Conservation (phyloP, 495 filamentous ascomycete genomes). For the Xylaria palmicola region DNA sequence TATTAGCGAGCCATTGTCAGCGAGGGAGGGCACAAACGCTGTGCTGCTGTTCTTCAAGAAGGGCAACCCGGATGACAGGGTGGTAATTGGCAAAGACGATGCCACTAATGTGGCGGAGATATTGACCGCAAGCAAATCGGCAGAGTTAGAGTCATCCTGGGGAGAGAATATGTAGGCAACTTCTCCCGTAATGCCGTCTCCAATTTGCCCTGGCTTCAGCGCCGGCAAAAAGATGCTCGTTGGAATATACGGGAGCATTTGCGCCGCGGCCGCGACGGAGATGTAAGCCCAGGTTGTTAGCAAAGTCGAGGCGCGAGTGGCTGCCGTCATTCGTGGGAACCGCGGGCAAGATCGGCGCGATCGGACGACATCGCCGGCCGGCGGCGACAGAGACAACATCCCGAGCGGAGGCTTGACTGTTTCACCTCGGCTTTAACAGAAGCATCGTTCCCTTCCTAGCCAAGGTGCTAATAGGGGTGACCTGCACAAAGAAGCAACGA, state of each 20-base stretch:
- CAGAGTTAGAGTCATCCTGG: conserved; percentile 42
- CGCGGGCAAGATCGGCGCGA: background rate
- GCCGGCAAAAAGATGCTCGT: conserved; percentile 61
- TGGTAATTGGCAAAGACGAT: conserved; percentile 51
- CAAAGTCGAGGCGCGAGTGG: conserved; percentile 22
- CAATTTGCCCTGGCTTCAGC: conserved; percentile 42
- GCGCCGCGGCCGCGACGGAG: conserved; percentile 19
- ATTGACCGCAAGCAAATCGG: conserved; percentile 63
- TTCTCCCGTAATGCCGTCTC: conserved; percentile 20
- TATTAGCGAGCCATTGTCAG: conserved; percentile 63
- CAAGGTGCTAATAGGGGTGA: background rate
- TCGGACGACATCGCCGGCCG: conserved; percentile 11
- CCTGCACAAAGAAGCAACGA: background rate
- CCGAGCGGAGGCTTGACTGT: conserved; percentile 27
- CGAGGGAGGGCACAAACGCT: conserved; percentile 63
- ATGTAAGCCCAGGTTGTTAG: conserved; percentile 20
- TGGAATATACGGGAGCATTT: conserved; percentile 70
- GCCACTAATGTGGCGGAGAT: conserved; percentile 55
- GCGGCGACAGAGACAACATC: conserved; percentile 25
- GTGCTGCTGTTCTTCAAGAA: conserved; percentile 52
- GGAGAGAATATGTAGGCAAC: conserved; percentile 61
- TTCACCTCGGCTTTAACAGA: conserved; percentile 23
- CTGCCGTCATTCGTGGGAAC: conserved; percentile 22
- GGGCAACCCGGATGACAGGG: conserved; percentile 61
- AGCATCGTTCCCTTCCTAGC: conserved; percentile 24